Evolutionary conservation across 345 rosid genomes (phyloP).

Genomic region (Mangifera indica): DNA sequence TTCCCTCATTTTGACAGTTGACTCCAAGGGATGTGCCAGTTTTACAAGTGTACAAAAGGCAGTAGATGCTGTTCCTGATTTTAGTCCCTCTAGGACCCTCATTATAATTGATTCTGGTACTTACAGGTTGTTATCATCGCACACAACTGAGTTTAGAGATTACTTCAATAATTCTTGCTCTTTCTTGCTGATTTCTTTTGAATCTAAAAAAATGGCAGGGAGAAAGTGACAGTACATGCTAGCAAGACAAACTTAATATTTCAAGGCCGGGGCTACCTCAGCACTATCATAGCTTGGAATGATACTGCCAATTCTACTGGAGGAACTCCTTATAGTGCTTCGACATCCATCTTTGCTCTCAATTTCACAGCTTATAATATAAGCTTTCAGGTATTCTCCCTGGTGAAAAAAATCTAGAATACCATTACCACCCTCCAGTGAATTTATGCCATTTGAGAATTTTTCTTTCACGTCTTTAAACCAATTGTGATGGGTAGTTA

Average conservation of each 20-base stretch:
- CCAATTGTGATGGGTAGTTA: not conserved
- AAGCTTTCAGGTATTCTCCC: constrained; percentile 61
- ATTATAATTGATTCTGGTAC: constrained; percentile 62
- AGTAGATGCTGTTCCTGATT: constrained; percentile 62
- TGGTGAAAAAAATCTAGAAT: no score
- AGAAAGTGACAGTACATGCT: constrained; percentile 61
- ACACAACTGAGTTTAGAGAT: not conserved
- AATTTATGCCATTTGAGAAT: no score
- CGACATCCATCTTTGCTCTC: constrained; percentile 60
- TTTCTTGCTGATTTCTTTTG: no score
- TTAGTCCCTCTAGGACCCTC: constrained; percentile 49
- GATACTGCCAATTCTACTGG: constrained; percentile 82
- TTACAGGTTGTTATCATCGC: constrained; percentile 53
- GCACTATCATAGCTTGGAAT: constrained; percentile 73
- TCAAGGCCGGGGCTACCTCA: constrained; percentile 65
- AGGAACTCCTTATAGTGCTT: constrained; percentile 61
- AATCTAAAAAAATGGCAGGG: constrained; percentile 41
- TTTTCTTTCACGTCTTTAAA: no score
- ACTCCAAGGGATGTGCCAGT: constrained; percentile 59
- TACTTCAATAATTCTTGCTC: no score
- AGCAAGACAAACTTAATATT: constrained; percentile 69
- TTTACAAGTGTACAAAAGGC: constrained; percentile 74
- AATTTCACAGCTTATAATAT: constrained; percentile 78
- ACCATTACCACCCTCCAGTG: no score
- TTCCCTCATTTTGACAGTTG: constrained; percentile 60